Evolutionary conservation across 345 rosid species (phyloP).

Genomic region (Angophora floribunda): DNA sequence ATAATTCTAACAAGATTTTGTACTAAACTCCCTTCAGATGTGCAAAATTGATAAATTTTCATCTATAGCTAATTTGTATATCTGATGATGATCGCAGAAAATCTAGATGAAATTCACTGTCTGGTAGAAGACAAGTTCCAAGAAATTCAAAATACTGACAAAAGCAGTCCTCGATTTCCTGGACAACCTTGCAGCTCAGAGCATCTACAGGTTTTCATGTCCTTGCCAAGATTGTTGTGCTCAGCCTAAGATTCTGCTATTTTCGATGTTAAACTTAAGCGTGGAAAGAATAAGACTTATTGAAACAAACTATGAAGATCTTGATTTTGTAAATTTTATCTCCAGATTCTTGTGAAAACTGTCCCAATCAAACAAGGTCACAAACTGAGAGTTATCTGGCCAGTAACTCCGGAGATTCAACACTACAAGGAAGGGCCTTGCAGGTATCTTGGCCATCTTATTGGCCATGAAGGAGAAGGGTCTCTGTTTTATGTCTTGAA

Average conservation of each 20-base stretch:
- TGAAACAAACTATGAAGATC: neutral
- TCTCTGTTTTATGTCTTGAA: conserved; percentile 76
- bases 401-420: conserved; percentile 70
- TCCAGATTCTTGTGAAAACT: conserved; percentile 72
- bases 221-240: neutral
- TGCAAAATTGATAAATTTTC: neutral
- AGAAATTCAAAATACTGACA: conserved; percentile 51
- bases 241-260: neutral
- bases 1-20: neutral
- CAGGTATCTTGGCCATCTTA: conserved; percentile 79
- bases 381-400: conserved; percentile 68
- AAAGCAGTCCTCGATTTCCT: conserved; percentile 33
- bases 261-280: neutral
- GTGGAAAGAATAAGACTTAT: neutral
- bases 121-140: conserved; percentile 62
- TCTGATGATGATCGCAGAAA: conserved; percentile 29
- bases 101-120: conserved; percentile 56
- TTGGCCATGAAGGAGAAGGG: conserved; percentile 94
- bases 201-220: conserved; percentile 62
- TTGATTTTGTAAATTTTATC: neutral
- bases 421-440: conserved; percentile 78
- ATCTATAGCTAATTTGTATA: conserved; percentile 9
- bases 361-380: conserved; percentile 88
- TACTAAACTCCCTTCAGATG: neutral
- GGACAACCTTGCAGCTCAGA: conserved; percentile 73